Conservation (phyloP, 192 early-diverging fungal genomes). For the Phlyctochytrium arcticum region DNA sequence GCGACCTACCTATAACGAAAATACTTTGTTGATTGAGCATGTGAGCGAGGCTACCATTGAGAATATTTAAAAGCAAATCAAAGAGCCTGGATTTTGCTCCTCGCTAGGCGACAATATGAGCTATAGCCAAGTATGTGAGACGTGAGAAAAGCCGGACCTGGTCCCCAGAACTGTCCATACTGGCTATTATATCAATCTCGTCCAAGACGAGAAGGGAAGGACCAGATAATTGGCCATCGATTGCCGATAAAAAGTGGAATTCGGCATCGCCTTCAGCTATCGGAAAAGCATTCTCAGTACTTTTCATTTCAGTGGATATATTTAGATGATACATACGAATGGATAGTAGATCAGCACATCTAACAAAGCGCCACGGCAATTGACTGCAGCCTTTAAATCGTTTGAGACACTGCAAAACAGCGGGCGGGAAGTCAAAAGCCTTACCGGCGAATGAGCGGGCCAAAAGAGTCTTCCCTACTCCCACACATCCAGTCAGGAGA, state of each 20-base stretch:
- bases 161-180: too few relatives aligned
- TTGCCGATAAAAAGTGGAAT: background rate
- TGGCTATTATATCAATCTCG: conserved; percentile 95
- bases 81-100: background rate
- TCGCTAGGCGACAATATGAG: background rate
- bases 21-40: background rate
- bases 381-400: too few relatives aligned
- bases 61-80: background rate
- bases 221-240: background rate
- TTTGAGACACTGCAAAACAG: too few relatives aligned
- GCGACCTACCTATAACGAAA: too few relatives aligned
- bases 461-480: conserved; percentile 15
- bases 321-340: too few relatives aligned
- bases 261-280: conserved; percentile 21
- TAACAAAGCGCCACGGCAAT: too few relatives aligned
- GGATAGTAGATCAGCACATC: too few relatives aligned
- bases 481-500: conserved; percentile 7
- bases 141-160: too few relatives aligned
- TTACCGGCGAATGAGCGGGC: conserved; percentile 15
- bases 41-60: background rate
- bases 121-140: too few relatives aligned
- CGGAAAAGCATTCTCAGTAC: too few relatives aligned
- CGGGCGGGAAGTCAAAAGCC: too few relatives aligned
- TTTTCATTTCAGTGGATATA: too few relatives aligned
- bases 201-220: conserved; percentile 96